phyloP scores from a whole-genome alignment of 805 yeast genomes.

The Ogataea pini region DNA sequence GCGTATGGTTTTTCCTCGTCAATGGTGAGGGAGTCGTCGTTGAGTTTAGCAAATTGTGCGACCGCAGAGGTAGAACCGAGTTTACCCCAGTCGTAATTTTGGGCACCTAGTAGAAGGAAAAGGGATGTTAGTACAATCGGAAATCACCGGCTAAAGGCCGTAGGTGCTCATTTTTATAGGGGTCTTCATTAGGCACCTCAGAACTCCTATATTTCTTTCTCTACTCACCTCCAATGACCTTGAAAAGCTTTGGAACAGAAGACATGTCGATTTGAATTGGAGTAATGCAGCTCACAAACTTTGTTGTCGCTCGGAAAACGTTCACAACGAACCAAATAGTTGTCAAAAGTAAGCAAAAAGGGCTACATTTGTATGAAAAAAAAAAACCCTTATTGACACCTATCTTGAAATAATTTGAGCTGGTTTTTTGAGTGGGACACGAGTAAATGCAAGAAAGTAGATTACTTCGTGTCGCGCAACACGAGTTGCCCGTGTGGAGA shows the following conservation, averaged over 20 bases:
- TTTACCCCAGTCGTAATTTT: slow-evolving; percentile 54
- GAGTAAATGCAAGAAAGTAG: no score
- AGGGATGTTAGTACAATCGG: not conserved
- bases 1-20: slow-evolving; percentile 88
- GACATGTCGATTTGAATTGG: not conserved
- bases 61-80: slow-evolving; percentile 83
- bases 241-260: slow-evolving; percentile 26
- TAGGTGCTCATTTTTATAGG: no score
- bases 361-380: not conserved
- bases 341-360: not conserved
- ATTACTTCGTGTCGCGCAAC: no score
- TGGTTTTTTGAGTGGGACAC: not conserved
- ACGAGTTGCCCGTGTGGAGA: no score
- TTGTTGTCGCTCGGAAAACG: not conserved
- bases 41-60: slow-evolving; percentile 77
- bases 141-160: not conserved
- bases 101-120: slow-evolving; percentile 33
- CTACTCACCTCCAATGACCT: slow-evolving; percentile 36
- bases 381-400: slow-evolving; percentile 4
- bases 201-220: no score
- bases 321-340: slow-evolving; percentile 3
- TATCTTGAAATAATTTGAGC: slow-evolving; percentile 4
- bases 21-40: slow-evolving; percentile 57
- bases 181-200: no score
- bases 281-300: no score